These are phyloP conservation scores for Starmerella kuoi DNA, from an alignment of 805 yeast species.

Conservation along the genomic window DNA sequence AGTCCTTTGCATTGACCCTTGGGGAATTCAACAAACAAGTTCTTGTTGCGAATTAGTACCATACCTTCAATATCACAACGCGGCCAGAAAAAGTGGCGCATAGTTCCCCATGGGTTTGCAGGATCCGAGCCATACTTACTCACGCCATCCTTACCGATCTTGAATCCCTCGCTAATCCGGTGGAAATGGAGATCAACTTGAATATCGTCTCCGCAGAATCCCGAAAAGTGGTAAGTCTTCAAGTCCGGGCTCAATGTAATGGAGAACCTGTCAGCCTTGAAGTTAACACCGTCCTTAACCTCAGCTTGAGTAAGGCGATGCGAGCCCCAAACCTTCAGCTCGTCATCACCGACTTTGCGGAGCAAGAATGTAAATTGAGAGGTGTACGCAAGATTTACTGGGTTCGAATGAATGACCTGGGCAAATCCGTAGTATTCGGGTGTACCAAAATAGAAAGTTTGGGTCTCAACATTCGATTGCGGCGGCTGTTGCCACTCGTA, in stretches of 20 bases:
- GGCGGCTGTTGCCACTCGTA: slow-evolving; percentile 62
- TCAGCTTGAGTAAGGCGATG: slow-evolving; percentile 73
- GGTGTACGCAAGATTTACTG: slow-evolving; percentile 66
- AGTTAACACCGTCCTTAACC: slow-evolving; percentile 49
- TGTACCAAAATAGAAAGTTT: slow-evolving; percentile 73
- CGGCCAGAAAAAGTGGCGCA: slow-evolving; percentile 97
- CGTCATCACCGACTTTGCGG: slow-evolving; percentile 40
- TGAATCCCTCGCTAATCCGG: slow-evolving; percentile 57
- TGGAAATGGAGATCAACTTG: slow-evolving; percentile 55
- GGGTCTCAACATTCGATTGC: slow-evolving; percentile 89
- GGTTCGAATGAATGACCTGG: slow-evolving; percentile 86
- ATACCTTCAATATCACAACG: slow-evolving; percentile 62
- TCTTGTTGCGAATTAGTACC: slow-evolving; percentile 35
- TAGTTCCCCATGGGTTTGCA: slow-evolving; percentile 87
- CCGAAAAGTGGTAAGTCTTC: slow-evolving; percentile 39
- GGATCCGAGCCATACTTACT: slow-evolving; percentile 78
- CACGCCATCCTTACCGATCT: slow-evolving; percentile 78
- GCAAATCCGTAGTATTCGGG: slow-evolving; percentile 66
- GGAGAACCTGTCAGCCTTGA: slow-evolving; percentile 61
- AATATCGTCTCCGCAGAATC: slow-evolving; percentile 57
- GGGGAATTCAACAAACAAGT: slow-evolving; percentile 27
- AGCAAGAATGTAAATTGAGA: slow-evolving; percentile 91
- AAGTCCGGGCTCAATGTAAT: slow-evolving; percentile 49
- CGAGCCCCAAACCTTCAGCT: slow-evolving; percentile 71
- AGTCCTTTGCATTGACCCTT: slow-evolving; percentile 37